These are phyloP conservation scores for Paecilomyces sp. DNA, from an alignment of 2,329 filamentous ascomycete species.

Conservation along the genomic window DNA sequence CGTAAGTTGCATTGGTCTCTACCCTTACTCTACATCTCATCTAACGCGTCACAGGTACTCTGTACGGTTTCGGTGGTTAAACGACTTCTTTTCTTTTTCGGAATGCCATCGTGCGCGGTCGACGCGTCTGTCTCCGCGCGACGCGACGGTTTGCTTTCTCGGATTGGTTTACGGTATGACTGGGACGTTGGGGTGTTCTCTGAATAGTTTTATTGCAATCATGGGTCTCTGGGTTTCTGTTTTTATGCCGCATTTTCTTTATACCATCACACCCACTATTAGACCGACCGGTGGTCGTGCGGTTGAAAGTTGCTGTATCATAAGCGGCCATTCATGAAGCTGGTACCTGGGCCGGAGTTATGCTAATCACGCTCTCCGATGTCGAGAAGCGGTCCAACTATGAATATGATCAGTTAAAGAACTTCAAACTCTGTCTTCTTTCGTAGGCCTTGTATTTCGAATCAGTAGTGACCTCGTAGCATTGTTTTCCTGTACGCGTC, in stretches of 20 bases:
- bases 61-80: conserved; percentile 89
- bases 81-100: conserved; percentile 20
- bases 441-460: neutral
- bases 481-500: neutral
- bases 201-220: conserved; percentile 27
- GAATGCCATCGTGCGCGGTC: conserved; percentile 26
- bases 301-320: conserved; percentile 35
- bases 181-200: conserved; percentile 38
- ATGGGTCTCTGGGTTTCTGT: conserved; percentile 38
- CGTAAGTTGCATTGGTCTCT: conserved; percentile 7
- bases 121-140: conserved; percentile 21
- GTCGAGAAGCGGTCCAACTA: neutral
- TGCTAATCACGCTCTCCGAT: neutral
- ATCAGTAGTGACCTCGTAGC: neutral
- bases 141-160: conserved; percentile 31
- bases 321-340: conserved; percentile 17
- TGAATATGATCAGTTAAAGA: conserved; percentile 1
- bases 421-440: neutral
- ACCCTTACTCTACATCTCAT: neutral
- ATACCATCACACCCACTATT: conserved; percentile 30
- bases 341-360: conserved; percentile 22
- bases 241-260: conserved; percentile 28
- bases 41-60: conserved; percentile 48
- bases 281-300: conserved; percentile 29
- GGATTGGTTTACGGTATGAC: conserved; percentile 37